Percentiles rank a stretch among this genome's conserved stretches.
These are phyloP conservation scores for Bullera alba DNA, from an alignment of 768 basidiomycete species.

Conservation along the genomic window DNA sequence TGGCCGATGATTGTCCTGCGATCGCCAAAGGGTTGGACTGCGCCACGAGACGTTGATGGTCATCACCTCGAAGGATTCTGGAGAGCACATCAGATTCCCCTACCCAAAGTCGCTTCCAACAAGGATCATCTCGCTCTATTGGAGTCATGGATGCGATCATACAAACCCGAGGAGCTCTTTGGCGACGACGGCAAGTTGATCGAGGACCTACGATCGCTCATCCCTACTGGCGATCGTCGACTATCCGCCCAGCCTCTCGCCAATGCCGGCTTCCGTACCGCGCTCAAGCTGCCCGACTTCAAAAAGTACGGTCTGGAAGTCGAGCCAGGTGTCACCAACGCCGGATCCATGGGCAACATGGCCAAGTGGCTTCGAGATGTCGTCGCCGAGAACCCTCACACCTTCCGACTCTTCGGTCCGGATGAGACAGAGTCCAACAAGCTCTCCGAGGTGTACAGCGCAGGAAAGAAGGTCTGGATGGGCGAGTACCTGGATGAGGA, in stretches of 20 bases:
- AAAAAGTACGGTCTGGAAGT: constrained; percentile 29
- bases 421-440: constrained; percentile 80
- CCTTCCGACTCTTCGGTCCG: constrained; percentile 36
- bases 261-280: constrained; percentile 32
- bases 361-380: constrained; percentile 33
- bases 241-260: constrained; percentile 39
- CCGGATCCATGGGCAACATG: constrained; percentile 27
- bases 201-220: constrained; percentile 55
- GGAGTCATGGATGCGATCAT: constrained; percentile 66
- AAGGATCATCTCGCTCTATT: constrained; percentile 58
- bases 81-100: constrained; percentile 80
- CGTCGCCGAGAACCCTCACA: constrained; percentile 20
- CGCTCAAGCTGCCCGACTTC: constrained; percentile 28
- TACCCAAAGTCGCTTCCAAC: constrained; percentile 66
- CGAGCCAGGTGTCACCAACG: constrained; percentile 24
- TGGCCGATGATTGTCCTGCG: constrained; percentile 44
- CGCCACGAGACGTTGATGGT: constrained; percentile 60
- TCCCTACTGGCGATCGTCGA: constrained; percentile 50
- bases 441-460: constrained; percentile 57
- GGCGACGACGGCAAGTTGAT: constrained; percentile 53
- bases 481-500: constrained; percentile 81
- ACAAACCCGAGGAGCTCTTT: constrained; percentile 64
- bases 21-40: constrained; percentile 54
- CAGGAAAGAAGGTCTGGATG: constrained; percentile 53
- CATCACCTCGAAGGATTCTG: constrained; percentile 73